Conservation (phyloP, 2,329 filamentous ascomycete species). For the Aspergillus calidoustus region DNA sequence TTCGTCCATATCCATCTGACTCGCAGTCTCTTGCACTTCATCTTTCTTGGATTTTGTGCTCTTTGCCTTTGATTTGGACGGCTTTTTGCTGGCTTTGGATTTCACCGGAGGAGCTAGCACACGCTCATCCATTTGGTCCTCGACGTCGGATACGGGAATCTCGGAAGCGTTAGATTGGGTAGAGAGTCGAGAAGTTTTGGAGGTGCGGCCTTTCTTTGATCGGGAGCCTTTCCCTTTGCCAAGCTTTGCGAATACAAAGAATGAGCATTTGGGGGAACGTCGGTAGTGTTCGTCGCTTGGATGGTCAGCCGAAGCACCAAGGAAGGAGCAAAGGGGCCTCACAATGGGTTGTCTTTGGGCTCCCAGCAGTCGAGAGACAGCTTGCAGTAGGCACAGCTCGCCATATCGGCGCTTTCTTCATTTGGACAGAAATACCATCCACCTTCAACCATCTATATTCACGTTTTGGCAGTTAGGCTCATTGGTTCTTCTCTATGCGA, state of each 20-base stretch:
- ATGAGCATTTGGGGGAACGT: constrained; percentile 77
- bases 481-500: constrained; percentile 5
- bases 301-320: constrained; percentile 20
- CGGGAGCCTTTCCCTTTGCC: constrained; percentile 62
- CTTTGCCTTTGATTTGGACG: constrained; percentile 42
- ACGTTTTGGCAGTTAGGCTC: constrained; percentile 21
- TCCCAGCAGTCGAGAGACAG: constrained; percentile 95
- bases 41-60: constrained; percentile 44
- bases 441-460: constrained; percentile 75
- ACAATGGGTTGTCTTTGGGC: constrained; percentile 85
- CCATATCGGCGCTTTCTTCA: constrained; percentile 81
- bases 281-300: constrained; percentile 80
- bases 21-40: constrained; percentile 50
- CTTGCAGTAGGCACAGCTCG: constrained; percentile 88
- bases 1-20: constrained; percentile 36
- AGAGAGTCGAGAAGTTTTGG: constrained; percentile 71
- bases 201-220: constrained; percentile 61
- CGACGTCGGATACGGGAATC: constrained; percentile 46
- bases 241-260: constrained; percentile 70
- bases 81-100: constrained; percentile 57
- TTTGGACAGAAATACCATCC: constrained; percentile 95
- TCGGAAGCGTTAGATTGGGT: constrained; percentile 57
- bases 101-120: constrained; percentile 56
- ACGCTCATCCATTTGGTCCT: constrained; percentile 63
- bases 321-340: constrained; percentile 45